A percentile compares a stretch with the other conserved stretches of the same genome.
phyloP scores from a whole-genome alignment of 148 eudicot species.

The Heliosperma pusillum region DNA sequence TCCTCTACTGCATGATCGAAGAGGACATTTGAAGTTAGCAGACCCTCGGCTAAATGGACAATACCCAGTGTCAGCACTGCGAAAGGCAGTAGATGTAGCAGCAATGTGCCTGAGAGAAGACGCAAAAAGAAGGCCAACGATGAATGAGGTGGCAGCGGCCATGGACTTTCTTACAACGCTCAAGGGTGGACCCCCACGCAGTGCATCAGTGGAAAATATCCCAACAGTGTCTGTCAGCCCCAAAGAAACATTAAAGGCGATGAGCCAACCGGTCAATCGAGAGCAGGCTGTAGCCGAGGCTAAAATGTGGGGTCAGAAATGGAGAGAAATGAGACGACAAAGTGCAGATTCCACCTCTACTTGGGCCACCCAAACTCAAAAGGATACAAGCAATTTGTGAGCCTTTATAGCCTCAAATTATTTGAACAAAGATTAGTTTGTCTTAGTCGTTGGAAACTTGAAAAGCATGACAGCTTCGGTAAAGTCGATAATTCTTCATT shows the following conservation, averaged over 20 bases:
- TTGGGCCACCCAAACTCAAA: constrained; percentile 15
- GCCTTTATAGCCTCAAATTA: not conserved
- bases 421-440: not conserved
- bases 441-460: not conserved
- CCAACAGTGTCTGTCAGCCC: not conserved
- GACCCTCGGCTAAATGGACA: constrained; percentile 58
- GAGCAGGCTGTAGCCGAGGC: constrained; percentile 75
- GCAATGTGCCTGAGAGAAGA: constrained; percentile 58
- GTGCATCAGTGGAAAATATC: constrained; percentile 16
- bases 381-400: constrained; percentile 10
- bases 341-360: constrained; percentile 22
- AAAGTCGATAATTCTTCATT: not conserved
- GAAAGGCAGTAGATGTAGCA: constrained; percentile 50
- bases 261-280: constrained; percentile 35
- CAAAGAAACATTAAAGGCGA: constrained; percentile 1
- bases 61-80: constrained; percentile 32
- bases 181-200: constrained; percentile 18
- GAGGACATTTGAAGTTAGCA: constrained; percentile 37
- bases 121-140: constrained; percentile 47
- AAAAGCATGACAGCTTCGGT: not conserved
- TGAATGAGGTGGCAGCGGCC: constrained; percentile 49
- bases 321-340: constrained; percentile 48
- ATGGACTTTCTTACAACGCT: constrained; percentile 45
- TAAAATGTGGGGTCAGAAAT: constrained; percentile 72
- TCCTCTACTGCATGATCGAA: constrained; percentile 42